A percentile compares a stretch with the other conserved stretches of the same genome.
These are phyloP conservation scores for Kernera saxatilis DNA, from an alignment of 345 rosid species.

Conservation along the genomic window DNA sequence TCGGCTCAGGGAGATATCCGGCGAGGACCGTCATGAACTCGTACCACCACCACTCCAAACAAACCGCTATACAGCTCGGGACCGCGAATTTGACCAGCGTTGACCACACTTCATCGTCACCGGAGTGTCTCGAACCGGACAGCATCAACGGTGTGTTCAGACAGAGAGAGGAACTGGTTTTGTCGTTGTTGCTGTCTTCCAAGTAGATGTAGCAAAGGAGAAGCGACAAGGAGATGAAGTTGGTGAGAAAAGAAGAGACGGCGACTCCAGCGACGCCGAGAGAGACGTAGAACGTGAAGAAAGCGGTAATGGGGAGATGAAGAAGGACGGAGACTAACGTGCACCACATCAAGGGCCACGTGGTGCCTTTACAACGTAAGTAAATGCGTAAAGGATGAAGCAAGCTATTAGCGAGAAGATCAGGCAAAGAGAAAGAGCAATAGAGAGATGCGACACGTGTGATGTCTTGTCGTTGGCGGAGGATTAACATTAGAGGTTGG, in stretches of 20 bases:
- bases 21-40: constrained; percentile 88
- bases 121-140: not conserved
- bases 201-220: constrained; percentile 49
- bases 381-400: constrained; percentile 84
- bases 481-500: constrained; percentile 57
- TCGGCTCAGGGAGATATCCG: constrained; percentile 59
- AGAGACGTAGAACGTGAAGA: constrained; percentile 46
- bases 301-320: constrained; percentile 53
- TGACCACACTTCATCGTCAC: constrained; percentile 46
- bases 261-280: constrained; percentile 80
- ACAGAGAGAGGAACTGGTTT: constrained; percentile 1
- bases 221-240: constrained; percentile 54
- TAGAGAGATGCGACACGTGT: constrained; percentile 59
- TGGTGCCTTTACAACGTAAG: constrained; percentile 72
- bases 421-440: constrained; percentile 65
- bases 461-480: constrained; percentile 62
- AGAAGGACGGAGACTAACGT: constrained; percentile 47
- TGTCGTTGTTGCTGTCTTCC: not conserved
- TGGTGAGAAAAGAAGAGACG: constrained; percentile 52
- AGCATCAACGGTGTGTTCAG: constrained; percentile 19
- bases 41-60: constrained; percentile 99
- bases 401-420: constrained; percentile 68
- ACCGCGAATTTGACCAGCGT: constrained; percentile 52
- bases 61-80: constrained; percentile 80
- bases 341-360: constrained; percentile 91